Evolutionary conservation across 2,329 filamentous ascomycete species (phyloP).

Genomic region (Neopestalotiopsis sp.): DNA sequence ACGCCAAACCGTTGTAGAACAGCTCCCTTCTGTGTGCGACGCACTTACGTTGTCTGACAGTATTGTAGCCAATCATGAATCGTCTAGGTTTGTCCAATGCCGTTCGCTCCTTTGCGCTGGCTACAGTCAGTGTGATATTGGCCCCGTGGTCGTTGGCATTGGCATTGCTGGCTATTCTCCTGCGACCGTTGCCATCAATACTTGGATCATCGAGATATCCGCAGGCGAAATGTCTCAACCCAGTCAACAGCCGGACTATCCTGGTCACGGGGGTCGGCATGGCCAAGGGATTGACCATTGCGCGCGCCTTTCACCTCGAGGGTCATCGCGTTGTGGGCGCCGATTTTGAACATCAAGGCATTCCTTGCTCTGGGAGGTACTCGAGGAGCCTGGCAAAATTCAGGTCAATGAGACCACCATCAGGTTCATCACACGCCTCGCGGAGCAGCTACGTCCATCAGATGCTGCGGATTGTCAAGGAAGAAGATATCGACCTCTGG

Average conservation of each 20-base stretch:
- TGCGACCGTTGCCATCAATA: conserved; percentile 8
- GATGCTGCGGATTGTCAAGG: conserved; percentile 62
- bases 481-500: conserved; percentile 73
- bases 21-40: neutral
- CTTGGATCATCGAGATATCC: neutral
- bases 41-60: neutral
- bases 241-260: conserved; percentile 49
- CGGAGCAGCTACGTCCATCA: conserved; percentile 58
- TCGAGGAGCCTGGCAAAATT: conserved; percentile 63
- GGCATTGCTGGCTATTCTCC: conserved; percentile 1
- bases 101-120: neutral
- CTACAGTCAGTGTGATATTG: neutral
- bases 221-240: neutral
- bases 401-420: conserved; percentile 48
- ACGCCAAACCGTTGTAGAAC: neutral
- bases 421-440: conserved; percentile 25
- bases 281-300: conserved; percentile 71
- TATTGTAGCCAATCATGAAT: neutral
- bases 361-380: conserved; percentile 59
- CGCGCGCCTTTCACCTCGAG: conserved; percentile 66
- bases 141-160: conserved; percentile 6
- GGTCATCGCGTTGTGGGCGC: conserved; percentile 77
- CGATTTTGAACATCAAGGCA: conserved; percentile 60
- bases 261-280: conserved; percentile 77
- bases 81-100: neutral